These are phyloP conservation scores for Aegilops umbellulata DNA, from an alignment of 176 grass and related monocot genomes.

Conservation along the genomic window DNA sequence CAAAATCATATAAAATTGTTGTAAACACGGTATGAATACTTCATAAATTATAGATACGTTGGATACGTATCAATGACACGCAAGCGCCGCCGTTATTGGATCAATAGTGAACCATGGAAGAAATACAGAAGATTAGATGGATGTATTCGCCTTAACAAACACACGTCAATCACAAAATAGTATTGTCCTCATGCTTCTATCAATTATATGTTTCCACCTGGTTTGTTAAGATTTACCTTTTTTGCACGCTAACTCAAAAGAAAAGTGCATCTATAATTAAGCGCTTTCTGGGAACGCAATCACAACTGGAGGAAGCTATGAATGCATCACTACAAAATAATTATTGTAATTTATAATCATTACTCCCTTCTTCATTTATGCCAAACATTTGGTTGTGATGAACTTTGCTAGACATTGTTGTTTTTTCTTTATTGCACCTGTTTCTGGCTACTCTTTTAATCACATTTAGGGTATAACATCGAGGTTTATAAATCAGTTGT, in stretches of 20 bases:
- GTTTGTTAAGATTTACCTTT: background rate
- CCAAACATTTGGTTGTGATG: background rate
- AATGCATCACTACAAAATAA: background rate
- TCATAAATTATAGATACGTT: too few relatives aligned
- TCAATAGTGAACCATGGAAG: too few relatives aligned
- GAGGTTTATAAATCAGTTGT: background rate
- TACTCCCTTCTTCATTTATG: background rate
- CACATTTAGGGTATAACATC: too few relatives aligned
- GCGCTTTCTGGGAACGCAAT: background rate
- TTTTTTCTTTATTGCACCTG: background rate
- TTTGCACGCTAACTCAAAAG: background rate
- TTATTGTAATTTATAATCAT: background rate
- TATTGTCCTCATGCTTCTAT: background rate
- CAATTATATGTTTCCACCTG: background rate
- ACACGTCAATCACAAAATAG: background rate
- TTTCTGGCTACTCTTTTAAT: background rate
- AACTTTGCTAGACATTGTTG: background rate
- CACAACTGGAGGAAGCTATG: background rate
- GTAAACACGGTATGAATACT: too few relatives aligned
- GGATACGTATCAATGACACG: too few relatives aligned
- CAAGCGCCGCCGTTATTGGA: too few relatives aligned
- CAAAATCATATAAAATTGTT: too few relatives aligned
- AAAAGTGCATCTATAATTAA: background rate
- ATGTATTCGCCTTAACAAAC: slow-evolving; percentile 3
- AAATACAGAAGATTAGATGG: background rate